Evolutionary conservation across 345 rosid genomes (phyloP).

Genomic region (Turritis glabra): DNA sequence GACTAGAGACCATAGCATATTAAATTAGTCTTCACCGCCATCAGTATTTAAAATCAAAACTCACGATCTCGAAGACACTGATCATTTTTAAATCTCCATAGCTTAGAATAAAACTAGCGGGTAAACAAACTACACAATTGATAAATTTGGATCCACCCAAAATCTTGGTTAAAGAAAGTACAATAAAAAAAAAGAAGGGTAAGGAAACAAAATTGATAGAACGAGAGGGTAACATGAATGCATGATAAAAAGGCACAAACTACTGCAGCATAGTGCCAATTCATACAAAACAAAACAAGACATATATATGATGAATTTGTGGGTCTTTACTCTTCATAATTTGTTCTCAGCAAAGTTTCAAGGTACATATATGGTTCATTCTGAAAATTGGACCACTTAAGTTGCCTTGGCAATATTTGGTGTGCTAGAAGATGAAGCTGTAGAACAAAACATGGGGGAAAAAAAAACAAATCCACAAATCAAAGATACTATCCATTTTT

Average conservation of each 20-base stretch:
- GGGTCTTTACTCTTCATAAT: conserved; percentile 25
- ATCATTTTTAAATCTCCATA: background rate
- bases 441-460: background rate
- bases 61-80: no score
- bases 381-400: conserved; percentile 28
- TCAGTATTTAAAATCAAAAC: no score
- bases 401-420: conserved; percentile 33
- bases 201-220: background rate
- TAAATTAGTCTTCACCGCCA: no score
- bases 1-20: no score
- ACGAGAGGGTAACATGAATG: conserved; percentile 10
- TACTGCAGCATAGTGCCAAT: conserved; percentile 22
- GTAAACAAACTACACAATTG: conserved; percentile 7
- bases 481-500: background rate
- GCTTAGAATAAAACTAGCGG: background rate
- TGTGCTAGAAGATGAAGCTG: conserved; percentile 15
- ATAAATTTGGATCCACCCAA: background rate
- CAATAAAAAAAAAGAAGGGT: background rate
- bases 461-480: background rate
- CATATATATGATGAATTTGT: conserved; percentile 34
- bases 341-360: conserved; percentile 25
- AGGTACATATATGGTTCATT: conserved; percentile 26
- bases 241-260: conserved; percentile 15
- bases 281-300: conserved; percentile 37
- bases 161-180: background rate